Evolutionary conservation across 1,284 basidiomycete genomes (phyloP), one percentile per base, ranked within the genome.

Genomic region (Butyriboletus appendiculatus): DNA sequence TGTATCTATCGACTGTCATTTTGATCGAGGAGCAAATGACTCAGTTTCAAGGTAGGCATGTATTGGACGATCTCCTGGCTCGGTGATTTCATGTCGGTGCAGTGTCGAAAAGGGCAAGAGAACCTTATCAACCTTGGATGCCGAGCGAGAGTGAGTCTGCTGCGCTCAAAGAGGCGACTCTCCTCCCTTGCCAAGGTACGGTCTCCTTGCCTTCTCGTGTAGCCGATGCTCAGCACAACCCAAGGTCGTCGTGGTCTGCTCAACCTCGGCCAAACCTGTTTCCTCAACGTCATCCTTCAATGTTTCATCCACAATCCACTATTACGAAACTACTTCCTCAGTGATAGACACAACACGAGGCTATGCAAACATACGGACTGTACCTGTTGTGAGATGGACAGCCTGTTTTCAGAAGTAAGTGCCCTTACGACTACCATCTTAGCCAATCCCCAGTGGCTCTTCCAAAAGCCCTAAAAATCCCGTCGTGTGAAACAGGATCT

Each of bases 201-300:
- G 65, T 56, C 26, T 42, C 18, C 11, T 45, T 2, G 15, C 3
- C 34, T 32, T 11, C 14, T 0, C n/a, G 33, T 37, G 26, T 45
- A 5, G 42, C 12, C 28, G n/a, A 24, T 9, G 46, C 55, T 55
- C 46, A 62, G 22, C 24, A 22, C 26, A 24, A 30, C 18, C n/a
- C 48, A 45, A 92, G 92, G 86, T 51, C 86, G 92, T 11, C 82
- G 94, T 52, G 96, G 96, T 0, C 77, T 98, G 4, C 78, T 97
- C 43, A 98, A 98, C 68, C 85, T 98, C 8, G 93, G 94, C 6
- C 92, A 96, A 63, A 98, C 96, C 0, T 99, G 96, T 67, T 98
- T 95, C 74, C 79, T 99, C 67, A 96, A 94, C 58, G 93, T 92
- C 48, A 86, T 98, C 44, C 80, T 99, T 7, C 96, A 99, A 72